phyloP scores from a whole-genome alignment of 129 eudicot species.

The Scalesia atractyloides region DNA sequence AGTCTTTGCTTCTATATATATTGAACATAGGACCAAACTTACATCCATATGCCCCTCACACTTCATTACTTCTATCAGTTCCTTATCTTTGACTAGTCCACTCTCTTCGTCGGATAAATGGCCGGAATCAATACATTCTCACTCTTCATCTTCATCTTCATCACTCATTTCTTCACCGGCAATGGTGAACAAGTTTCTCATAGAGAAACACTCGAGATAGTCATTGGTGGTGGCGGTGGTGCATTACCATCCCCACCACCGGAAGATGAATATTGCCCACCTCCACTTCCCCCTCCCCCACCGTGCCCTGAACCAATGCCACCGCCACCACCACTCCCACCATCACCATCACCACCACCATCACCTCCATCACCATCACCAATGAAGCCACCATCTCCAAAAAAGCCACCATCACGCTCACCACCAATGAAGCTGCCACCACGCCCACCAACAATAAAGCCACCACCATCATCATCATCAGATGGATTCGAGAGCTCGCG shows the following conservation, averaged over 20 bases:
- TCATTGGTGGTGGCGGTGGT: constrained; percentile 25
- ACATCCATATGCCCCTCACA: neutral
- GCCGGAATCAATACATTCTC: neutral
- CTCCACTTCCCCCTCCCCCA: neutral
- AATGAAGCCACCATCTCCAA: neutral
- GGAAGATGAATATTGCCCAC: neutral
- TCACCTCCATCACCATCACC: constrained; percentile 13
- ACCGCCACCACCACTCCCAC: neutral
- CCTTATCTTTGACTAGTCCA: neutral
- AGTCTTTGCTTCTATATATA: too few species aligned
- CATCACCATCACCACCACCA: neutral
- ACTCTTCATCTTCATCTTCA: constrained; percentile 20
- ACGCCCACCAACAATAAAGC: neutral
- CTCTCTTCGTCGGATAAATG: neutral
- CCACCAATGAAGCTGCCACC: neutral
- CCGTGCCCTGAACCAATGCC: too few species aligned
- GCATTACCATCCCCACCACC: constrained; percentile 6
- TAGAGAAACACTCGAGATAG: constrained; percentile 40
- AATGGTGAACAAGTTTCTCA: constrained; percentile 1
- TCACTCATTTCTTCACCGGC: constrained; percentile 19
- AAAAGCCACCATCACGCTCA: neutral
- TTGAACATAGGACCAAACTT: too few species aligned
- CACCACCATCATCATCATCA: neutral
- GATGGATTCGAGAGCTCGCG: constrained; percentile 21
- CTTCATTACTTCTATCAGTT: neutral